Base-by-base conservation (phyloP, 805 yeast species). In the Starmerella cellae region DNA sequence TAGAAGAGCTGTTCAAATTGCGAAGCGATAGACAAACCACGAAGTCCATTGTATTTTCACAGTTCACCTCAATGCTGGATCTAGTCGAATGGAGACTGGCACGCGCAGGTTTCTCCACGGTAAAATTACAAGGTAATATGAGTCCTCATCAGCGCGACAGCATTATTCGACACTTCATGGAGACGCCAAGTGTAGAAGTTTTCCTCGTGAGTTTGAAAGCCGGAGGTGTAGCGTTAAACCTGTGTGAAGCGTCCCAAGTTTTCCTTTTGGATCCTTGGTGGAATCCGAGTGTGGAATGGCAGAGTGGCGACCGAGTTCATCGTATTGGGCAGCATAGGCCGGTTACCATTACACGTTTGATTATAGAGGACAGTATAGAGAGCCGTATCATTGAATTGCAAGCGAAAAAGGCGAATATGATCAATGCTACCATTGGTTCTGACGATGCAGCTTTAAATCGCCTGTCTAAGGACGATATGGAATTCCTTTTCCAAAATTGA, bases 231-330 rank as follows among this genome's bases (percentile, higher is more conserved):
- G 98, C 98, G 0, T 68, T 91, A 51, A 91, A 91, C 59, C 68
- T 91, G 50, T 88, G 95, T 56, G 99, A 93, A 56, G 97, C 98
- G 0, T 85, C 93, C 2, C 97, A 88, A 56, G 97, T 91, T 37
- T 91, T 91, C 53, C 70, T 91, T 35, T 68, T 91, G 68, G 99
- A 91, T 55, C 97, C 97, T 28, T 91, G 98, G 98, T 91, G 98
- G 97, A 93, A 91, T 59, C 97, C 97, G 1, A 81, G 94, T 52
- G 91, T 88, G 6, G 98, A 91, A 60, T 91, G 96, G 85, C 99
- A 91, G 60, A 79, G 93, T 39, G 95, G 94, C 62, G 99, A 91
- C 61, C 76, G 99, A 64, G 96, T 91, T 19, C 97, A 91, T 62
- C 75, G 99, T 63, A 91, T 91, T 49, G 96, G 97, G 5, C 99